Evolutionary conservation across 257 asterid species (phyloP).

Genomic region (Avicennia marina): DNA sequence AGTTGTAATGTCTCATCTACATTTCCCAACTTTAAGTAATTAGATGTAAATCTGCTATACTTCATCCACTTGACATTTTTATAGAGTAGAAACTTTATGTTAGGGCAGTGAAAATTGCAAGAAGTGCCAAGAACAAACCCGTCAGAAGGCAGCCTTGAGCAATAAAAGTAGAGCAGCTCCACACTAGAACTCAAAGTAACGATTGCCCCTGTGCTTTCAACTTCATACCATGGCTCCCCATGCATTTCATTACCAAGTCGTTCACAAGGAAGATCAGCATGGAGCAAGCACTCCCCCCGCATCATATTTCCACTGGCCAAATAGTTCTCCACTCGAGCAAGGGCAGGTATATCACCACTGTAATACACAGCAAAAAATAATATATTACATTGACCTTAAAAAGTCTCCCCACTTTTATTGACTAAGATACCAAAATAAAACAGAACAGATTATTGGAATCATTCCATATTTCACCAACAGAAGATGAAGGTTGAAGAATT

Average conservation of each 20-base stretch:
- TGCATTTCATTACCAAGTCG: constrained; percentile 36
- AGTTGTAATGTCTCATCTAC: neutral
- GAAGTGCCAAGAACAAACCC: constrained; percentile 48
- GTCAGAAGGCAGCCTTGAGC: constrained; percentile 82
- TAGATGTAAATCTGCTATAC: neutral
- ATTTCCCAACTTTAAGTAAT: neutral
- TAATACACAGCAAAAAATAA: too few relatives aligned
- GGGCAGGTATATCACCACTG: constrained; percentile 47
- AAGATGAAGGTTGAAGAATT: neutral
- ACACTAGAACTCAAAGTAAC: constrained; percentile 68
- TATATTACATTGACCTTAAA: too few relatives aligned
- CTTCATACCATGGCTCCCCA: constrained; percentile 49
- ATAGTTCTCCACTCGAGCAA: constrained; percentile 41
- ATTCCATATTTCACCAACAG: neutral
- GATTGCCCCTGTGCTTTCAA: constrained; percentile 55
- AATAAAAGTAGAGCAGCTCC: constrained; percentile 54
- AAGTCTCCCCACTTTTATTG: too few relatives aligned
- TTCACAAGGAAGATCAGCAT: constrained; percentile 59
- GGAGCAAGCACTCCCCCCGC: constrained; percentile 61
- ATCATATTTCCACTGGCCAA: constrained; percentile 57
- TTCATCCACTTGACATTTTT: neutral
- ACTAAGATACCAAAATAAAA: too few relatives aligned
- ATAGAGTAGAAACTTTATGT: neutral
- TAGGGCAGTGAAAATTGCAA: neutral
- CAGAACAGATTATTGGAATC: neutral